Conservation (phyloP, 176 grass and related monocot species). For the Hordeum vulgare region MorexV3_pseudomolecules_assembly NC_058523.1:35442995-35443494, state of each 20-base stretch:
- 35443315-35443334: too few relatives aligned
- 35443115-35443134: background rate
- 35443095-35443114: background rate
- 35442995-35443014: background rate
- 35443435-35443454: slow-evolving; percentile 58
- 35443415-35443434: slow-evolving; percentile 50
- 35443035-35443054: background rate
- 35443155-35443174: background rate
- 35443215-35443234: background rate
- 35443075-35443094: too few relatives aligned
- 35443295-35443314: background rate
- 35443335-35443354: background rate
- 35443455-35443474: slow-evolving; percentile 66
- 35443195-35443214: background rate
- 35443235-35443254: background rate
- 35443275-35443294: background rate
- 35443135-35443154: background rate
- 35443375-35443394: background rate
- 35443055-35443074: background rate
- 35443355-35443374: background rate
- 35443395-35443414: slow-evolving; percentile 9
- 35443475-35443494: slow-evolving; percentile 84
- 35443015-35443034: slow-evolving; percentile 15
- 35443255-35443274: background rate
- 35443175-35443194: background rate